Base-by-base conservation (phyloP, 208 protist species). In the Leishmania braziliensis region DNA sequence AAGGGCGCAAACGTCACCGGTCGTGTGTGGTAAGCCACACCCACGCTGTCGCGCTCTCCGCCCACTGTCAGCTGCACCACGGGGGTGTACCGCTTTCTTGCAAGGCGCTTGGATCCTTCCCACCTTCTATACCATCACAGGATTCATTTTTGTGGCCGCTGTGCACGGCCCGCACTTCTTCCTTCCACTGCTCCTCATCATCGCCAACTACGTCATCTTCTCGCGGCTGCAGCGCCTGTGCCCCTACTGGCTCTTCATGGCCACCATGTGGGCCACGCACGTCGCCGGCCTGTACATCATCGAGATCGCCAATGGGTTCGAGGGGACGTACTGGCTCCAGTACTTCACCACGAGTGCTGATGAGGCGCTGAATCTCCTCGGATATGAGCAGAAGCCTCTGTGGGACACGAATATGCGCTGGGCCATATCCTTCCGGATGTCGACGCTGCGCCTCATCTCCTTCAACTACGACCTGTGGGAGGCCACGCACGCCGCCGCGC, bases 371-470 rank as follows among this genome's bases (percentile, higher is more conserved):
- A 39, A 39, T 39, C 36, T 39, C 36, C 36, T 39, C 36, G 36
- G 36, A 39, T 39, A 39, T 39, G 36, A 81, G 43, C 58, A 23
- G 43, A 9, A 46, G 20, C 77, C 73, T 14, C 75, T 74, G 9
- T 89, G 83, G 86, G 0, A 8, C 1, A 56, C 51, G 14, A 39
- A 48, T 10, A 78, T 94, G 58, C 83, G 84, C 10, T 98, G 97
- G 95, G 80, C 84, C 46, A 77, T 91, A 33, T 78, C 86, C 12
- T 94, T 86, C 39, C 97, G 96, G 79, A 89, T 98, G 83, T 81
- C 84, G 20, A 86, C 92, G 58, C 85, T 98, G 39, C 91, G 95
- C 63, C 89, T 98, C 81, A 95, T 98, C 69, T 95, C 95, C 66
- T 94, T 93, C 80, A 89, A 88, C 77, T 90, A 86, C 75, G 92